Base-by-base conservation (phyloP, 108 stramenopile genomes). In the Nitzschia palea region DNA sequence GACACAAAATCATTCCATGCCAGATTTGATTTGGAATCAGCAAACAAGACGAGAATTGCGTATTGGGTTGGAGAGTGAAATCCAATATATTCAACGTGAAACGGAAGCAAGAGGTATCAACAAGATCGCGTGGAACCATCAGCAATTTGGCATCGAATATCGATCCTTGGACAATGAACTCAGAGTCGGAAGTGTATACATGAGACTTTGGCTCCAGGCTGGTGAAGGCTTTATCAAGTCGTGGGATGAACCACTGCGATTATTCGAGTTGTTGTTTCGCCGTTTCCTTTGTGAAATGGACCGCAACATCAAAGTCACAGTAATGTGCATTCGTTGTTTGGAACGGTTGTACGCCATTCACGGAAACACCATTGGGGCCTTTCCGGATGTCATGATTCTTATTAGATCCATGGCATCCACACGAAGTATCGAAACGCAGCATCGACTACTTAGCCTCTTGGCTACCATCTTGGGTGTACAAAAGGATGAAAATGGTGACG, bases 11-110 rank as follows among this genome's bases (percentile, higher is more conserved):
- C 88, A 89, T 60, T 52, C 67, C 28, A 52, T 93, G 9, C 82
- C 92, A 10, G 92, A 93, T 80, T 63, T 93, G 25, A 84, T 93
- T 40, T 93, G 92, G 92, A 88, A 86, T 62, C 81, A 84, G 44
- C 83, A 93, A 52, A 89, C 88, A 0, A 62, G 92, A 45, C 47
- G 78, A 23, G 92, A 93, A 51, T 74, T 93, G 8, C 84, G 88
- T 8, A 87, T 83, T 52, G 81, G 86, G 26, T 45, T 93, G 35
- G 88, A 93, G 50, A 59, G 68, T 44, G 92, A 93, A 68, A 76
- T 89, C 42, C 67, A 73, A 36, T 77, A 70, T 30, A 76, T 89
- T 37, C 55, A 85, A 37, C 47, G 82, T 28, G 81, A 84, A 45
- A 80, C 76, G 8, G 83, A 84, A 43, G 75, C 86, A 14, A 65